Percentiles rank a stretch among this genome's conserved stretches.
phyloP scores from a whole-genome alignment of 768 basidiomycete species.

The Boletus rubropictus region DNA sequence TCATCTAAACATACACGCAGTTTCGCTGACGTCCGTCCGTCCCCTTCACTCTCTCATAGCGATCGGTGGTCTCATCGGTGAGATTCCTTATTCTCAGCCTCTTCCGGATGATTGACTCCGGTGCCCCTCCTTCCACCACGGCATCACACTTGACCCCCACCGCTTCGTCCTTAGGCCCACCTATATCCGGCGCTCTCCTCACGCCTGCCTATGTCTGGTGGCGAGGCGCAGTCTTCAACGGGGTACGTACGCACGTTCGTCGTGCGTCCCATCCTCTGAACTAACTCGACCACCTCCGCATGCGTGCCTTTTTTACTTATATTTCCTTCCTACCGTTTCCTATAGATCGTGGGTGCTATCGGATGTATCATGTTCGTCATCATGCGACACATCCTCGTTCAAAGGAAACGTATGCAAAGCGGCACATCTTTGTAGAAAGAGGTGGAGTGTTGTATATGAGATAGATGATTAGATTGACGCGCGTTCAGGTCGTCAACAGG shows the following conservation, averaged over 20 bases:
- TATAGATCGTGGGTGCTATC: constrained; percentile 19
- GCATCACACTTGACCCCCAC: too few relatives aligned
- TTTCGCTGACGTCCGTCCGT: not conserved
- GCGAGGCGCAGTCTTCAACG: constrained; percentile 51
- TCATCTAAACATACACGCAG: not conserved
- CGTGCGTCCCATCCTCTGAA: not conserved
- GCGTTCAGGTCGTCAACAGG: too few relatives aligned
- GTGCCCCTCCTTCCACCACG: not conserved
- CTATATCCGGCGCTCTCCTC: constrained; percentile 53
- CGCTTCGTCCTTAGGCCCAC: constrained; percentile 34
- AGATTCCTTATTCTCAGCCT: not conserved
- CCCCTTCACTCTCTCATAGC: not conserved
- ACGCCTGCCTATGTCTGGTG: constrained; percentile 51
- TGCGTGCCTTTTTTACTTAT: not conserved
- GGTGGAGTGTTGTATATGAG: too few relatives aligned
- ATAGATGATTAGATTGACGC: too few relatives aligned
- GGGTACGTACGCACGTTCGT: constrained; percentile 24
- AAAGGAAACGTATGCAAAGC: not conserved
- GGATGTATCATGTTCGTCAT: constrained; percentile 23
- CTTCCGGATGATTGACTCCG: not conserved
- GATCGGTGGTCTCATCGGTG: constrained; percentile 18
- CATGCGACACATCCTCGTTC: constrained; percentile 23
- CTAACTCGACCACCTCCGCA: not conserved
- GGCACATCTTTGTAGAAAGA: not conserved
- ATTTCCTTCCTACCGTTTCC: not conserved